Percentiles rank a stretch among this genome's conserved stretches.
Evolutionary conservation across 805 yeast species (phyloP).

Genomic region (Wickerhamiella dianesei): DNA sequence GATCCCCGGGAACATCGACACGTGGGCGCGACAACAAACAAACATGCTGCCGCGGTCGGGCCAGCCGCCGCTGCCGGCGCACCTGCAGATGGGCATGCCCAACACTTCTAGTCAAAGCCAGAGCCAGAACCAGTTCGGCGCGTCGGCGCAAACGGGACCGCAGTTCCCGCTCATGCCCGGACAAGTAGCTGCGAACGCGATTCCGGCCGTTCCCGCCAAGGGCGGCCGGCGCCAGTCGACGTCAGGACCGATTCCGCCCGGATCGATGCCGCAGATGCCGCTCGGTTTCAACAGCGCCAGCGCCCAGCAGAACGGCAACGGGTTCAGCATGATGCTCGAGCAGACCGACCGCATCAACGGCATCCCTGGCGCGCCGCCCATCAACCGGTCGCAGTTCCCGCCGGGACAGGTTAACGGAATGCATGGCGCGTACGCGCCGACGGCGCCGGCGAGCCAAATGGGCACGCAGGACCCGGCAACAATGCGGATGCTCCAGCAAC

Average conservation of each 20-base stretch:
- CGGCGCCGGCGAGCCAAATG: no score
- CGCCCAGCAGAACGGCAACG: neutral
- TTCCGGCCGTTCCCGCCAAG: neutral
- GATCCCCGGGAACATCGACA: neutral
- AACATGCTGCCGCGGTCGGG: neutral
- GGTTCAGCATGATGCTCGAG: neutral
- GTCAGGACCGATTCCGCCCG: neutral
- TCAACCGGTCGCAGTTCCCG: neutral
- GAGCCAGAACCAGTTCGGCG: no score
- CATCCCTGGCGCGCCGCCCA: neutral
- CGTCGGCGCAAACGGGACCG: neutral
- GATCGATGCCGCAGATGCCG: neutral
- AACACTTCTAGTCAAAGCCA: no score
- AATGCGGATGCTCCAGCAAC: slow-evolving; percentile 7
- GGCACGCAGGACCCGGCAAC: neutral
- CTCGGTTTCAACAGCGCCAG: neutral
- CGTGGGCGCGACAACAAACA: neutral
- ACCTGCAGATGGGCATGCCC: neutral
- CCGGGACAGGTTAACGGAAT: neutral
- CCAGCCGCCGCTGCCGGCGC: neutral
- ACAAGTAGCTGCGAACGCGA: slow-evolving; percentile 1
- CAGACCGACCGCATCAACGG: neutral
- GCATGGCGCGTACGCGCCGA: neutral
- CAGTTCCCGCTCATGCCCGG: neutral
- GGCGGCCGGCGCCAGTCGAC: neutral